Evolutionary conservation across 2,329 filamentous ascomycete species (phyloP).

Genomic region (Ophiostoma piceae): DNA sequence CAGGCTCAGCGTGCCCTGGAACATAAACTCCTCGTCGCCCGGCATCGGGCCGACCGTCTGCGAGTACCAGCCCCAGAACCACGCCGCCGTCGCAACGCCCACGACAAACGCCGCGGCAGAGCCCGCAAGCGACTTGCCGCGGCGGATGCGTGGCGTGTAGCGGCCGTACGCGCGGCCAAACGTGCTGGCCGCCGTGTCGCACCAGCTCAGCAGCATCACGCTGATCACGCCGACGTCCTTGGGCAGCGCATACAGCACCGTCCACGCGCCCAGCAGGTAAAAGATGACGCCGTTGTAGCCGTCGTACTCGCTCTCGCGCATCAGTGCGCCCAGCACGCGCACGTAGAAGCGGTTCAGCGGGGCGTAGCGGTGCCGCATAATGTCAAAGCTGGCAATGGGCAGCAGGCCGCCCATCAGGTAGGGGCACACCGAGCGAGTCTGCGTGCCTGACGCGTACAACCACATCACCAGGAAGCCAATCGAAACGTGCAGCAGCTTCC

Average conservation of each 20-base stretch:
- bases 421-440: slow-evolving; percentile 73
- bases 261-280: slow-evolving; percentile 87
- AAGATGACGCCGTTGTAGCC: slow-evolving; percentile 97
- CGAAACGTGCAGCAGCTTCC: slow-evolving; percentile 88
- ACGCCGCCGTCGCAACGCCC: slow-evolving; percentile 73
- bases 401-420: slow-evolving; percentile 75
- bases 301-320: slow-evolving; percentile 92
- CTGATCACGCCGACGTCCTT: slow-evolving; percentile 91
- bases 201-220: slow-evolving; percentile 90
- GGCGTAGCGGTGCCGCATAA: slow-evolving; percentile 75
- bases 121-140: slow-evolving; percentile 87
- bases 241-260: slow-evolving; percentile 77
- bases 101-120: slow-evolving; percentile 77
- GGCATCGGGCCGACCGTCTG: slow-evolving; percentile 62
- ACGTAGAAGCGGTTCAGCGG: slow-evolving; percentile 86
- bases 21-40: slow-evolving; percentile 74
- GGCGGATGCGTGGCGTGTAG: slow-evolving; percentile 78
- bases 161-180: slow-evolving; percentile 85
- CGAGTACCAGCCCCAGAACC: slow-evolving; percentile 85
- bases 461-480: slow-evolving; percentile 91
- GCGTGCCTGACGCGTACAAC: slow-evolving; percentile 74
- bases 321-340: slow-evolving; percentile 74
- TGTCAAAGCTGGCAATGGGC: slow-evolving; percentile 76
- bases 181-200: slow-evolving; percentile 92
- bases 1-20: slow-evolving; percentile 68